Percentiles rank a stretch among this genome's conserved stretches.
These are phyloP conservation scores for Microcyclospora tardicrescens DNA, from an alignment of 2,329 filamentous ascomycete species.

Conservation along the genomic window DNA sequence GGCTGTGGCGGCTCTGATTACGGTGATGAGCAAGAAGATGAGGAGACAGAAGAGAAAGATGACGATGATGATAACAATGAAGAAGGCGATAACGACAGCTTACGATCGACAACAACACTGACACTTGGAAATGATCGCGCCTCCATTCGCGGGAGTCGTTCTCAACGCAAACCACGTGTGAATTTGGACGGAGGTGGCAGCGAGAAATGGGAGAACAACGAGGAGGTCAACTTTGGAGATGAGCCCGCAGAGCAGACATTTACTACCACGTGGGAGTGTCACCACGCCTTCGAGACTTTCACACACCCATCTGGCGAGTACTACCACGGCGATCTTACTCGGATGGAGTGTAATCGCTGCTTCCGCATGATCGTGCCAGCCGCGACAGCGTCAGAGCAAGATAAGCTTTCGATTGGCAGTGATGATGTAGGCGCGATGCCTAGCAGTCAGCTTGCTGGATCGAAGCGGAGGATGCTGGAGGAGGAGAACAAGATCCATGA, in stretches of 20 bases:
- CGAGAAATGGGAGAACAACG: slow-evolving; percentile 19
- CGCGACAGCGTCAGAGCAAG: too few relatives aligned
- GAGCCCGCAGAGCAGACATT: slow-evolving; percentile 20
- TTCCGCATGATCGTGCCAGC: slow-evolving; percentile 6
- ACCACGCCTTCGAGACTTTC: slow-evolving; percentile 10
- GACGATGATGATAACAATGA: slow-evolving; percentile 15
- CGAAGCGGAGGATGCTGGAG: too few relatives aligned
- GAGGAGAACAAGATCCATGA: neutral
- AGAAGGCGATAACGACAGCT: slow-evolving; percentile 11
- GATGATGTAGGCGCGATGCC: too few relatives aligned
- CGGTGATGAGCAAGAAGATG: slow-evolving; percentile 18
- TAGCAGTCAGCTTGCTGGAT: too few relatives aligned
- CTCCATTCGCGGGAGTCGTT: too few relatives aligned
- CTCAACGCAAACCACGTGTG: slow-evolving; percentile 1
- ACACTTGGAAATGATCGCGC: too few relatives aligned
- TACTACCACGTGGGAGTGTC: slow-evolving; percentile 16
- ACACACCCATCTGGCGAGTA: slow-evolving; percentile 1
- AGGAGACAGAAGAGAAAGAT: slow-evolving; percentile 9
- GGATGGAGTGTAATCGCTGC: slow-evolving; percentile 15
- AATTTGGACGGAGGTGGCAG: slow-evolving; percentile 25
- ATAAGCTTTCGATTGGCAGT: too few relatives aligned
- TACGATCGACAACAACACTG: neutral
- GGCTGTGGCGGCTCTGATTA: slow-evolving; percentile 15
- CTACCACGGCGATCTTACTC: slow-evolving; percentile 9
- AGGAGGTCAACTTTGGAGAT: slow-evolving; percentile 22